Conservation (phyloP, 2,329 filamentous ascomycete species). For the Alternaria hordeiaustralica region DNA sequence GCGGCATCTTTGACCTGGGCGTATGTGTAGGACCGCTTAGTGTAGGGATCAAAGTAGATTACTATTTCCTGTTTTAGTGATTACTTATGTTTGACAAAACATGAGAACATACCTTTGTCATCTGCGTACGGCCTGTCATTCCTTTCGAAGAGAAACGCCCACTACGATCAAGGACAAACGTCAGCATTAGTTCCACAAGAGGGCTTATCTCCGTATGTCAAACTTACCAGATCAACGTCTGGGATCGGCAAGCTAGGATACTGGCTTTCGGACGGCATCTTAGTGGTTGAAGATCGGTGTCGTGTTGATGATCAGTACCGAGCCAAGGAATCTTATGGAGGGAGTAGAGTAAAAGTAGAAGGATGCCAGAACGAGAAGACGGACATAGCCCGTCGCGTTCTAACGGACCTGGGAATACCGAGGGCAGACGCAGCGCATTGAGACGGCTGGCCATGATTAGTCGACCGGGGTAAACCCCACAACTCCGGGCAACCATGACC, state of each 20-base stretch:
- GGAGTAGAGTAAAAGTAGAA: constrained; percentile 9
- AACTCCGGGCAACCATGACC: constrained; percentile 14
- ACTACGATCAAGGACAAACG: constrained; percentile 45
- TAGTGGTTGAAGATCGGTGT: constrained; percentile 15
- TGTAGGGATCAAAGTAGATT: constrained; percentile 78
- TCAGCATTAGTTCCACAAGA: neutral
- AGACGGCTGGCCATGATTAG: constrained; percentile 19
- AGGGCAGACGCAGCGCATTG: constrained; percentile 13
- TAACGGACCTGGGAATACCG: constrained; percentile 15
- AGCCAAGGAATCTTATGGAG: neutral
- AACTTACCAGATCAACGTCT: constrained; percentile 65
- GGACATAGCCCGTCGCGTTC: constrained; percentile 13
- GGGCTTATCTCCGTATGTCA: neutral
- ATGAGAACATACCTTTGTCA: constrained; percentile 66
- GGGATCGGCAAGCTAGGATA: constrained; percentile 74
- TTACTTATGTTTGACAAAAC: neutral
- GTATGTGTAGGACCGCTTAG: constrained; percentile 73
- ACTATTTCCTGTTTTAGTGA: constrained; percentile 57
- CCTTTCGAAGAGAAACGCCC: constrained; percentile 77
- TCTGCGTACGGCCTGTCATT: constrained; percentile 71
- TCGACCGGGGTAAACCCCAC: constrained; percentile 22
- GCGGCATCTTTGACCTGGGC: constrained; percentile 69
- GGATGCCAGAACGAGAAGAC: constrained; percentile 9
- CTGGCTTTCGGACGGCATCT: constrained; percentile 74
- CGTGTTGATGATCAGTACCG: neutral